Conservation (phyloP, 139 green algal genomes). For the Closterium sp. region DNA sequence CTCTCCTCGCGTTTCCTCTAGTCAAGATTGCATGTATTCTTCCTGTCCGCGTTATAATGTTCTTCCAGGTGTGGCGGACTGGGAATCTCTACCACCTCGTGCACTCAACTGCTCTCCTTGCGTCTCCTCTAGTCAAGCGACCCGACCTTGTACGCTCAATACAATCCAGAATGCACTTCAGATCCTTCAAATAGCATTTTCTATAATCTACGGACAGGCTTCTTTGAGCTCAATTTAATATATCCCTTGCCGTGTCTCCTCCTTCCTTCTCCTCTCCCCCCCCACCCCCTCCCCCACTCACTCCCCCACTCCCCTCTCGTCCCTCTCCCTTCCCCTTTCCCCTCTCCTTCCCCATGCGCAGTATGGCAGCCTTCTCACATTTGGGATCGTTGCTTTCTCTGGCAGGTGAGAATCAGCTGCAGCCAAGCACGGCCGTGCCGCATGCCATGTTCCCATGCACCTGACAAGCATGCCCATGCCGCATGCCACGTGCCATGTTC, state of each 20-base stretch:
- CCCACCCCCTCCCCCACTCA: neutral
- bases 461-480: no score
- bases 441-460: no score
- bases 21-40: neutral
- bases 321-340: neutral
- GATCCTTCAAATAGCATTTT: no score
- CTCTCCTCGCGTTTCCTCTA: no score
- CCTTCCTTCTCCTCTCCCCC: neutral
- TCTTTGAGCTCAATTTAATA: no score
- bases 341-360: neutral
- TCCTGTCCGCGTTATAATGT: neutral
- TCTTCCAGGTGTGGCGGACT: slow-evolving; percentile 28
- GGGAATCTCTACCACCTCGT: slow-evolving; percentile 41
- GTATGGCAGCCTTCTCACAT: slow-evolving; percentile 24
- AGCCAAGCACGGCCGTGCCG: no score
- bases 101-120: slow-evolving; percentile 27
- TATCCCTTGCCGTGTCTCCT: no score
- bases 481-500: no score
- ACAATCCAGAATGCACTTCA: no score
- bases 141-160: slow-evolving; percentile 25
- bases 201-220: no score
- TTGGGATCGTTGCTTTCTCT: slow-evolving; percentile 40
- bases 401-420: slow-evolving; percentile 36
- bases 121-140: slow-evolving; percentile 3
- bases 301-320: no score